A percentile compares a stretch with the other conserved stretches of the same genome.
Conservation (phyloP, 2,329 filamentous ascomycete genomes). For the Chaetomium sp. region DNA sequence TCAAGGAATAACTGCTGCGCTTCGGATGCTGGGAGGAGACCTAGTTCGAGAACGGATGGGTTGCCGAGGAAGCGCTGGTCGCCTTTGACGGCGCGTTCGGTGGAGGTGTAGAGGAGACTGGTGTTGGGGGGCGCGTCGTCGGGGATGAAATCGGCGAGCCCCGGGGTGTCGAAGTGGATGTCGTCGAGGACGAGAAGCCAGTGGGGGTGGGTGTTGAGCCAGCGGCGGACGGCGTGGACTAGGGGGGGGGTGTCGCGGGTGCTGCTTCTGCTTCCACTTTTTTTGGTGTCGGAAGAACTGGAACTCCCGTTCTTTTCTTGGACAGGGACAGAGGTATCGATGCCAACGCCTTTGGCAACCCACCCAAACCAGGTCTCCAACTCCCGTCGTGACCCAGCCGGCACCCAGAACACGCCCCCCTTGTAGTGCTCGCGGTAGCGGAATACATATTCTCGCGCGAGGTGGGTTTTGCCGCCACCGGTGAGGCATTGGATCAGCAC, state of each 20-base stretch:
- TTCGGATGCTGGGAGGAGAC: conserved; percentile 47
- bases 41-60: conserved; percentile 50
- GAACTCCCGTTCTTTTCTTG: no score
- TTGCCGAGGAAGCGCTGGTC: conserved; percentile 51
- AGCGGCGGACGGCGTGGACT: conserved; percentile 51
- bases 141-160: conserved; percentile 56
- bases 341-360: conserved; percentile 52
- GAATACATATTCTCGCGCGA: conserved; percentile 62
- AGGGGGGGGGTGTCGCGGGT: no score
- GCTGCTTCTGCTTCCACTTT: conserved; percentile 30
- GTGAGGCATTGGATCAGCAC: conserved; percentile 59
- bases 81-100: conserved; percentile 50
- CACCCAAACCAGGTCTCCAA: conserved; percentile 58
- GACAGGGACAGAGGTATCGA: no score
- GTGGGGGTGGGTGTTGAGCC: conserved; percentile 54
- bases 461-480: conserved; percentile 62
- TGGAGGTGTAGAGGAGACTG: conserved; percentile 62
- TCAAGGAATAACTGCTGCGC: conserved; percentile 56
- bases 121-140: conserved; percentile 47
- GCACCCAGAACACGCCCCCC: conserved; percentile 64
- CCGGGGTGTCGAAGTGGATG: conserved; percentile 53
- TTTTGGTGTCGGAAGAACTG: conserved; percentile 29
- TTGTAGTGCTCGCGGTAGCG: conserved; percentile 52
- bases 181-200: conserved; percentile 66
- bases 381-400: conserved; percentile 53